Base-by-base conservation (phyloP, 192 early-diverging fungal genomes). In the Umbelopsis isabellina region DNA sequence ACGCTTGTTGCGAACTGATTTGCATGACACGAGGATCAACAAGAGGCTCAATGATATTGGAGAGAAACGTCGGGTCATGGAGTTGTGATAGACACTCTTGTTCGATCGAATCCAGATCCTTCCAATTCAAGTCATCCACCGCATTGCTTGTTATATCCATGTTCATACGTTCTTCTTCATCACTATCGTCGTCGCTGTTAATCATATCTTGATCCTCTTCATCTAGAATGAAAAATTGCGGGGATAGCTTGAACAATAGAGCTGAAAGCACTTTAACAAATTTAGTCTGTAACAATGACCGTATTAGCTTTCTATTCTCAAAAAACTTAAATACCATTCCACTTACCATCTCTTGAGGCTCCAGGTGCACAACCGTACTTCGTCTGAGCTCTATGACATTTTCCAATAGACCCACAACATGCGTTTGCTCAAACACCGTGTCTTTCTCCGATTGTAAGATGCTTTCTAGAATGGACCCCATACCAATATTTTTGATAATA, bases 101-200 rank as follows among this genome's bases (percentile, higher is more conserved):
- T 2, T 64, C 47, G 0, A 25, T 35, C 1, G 27, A 41, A 25
- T 50, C 45, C 2, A 50, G n/a, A 6, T 66, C 20, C 4, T 66
- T 51, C 35, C 47, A 20, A 18, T 49, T 30, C 0, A 65, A 21
- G 0, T 47, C 41, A 0, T 48, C 37, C 21, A 23, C 44, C 21
- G 21, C 20, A 18, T 48, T 67, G 70, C 70, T 71, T 27, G 77
- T 76, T 18, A 61, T 61, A 27, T 80, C 55, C 70, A 21, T 55
- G 27, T 82, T 80, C 66, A 75, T 69, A 10, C 81, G 77, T 8
- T 80, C 75, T 27, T 85, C 81, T 10, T 85, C 83, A 22, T 74
- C 78, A 18, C 75, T 73, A 50, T 83, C 61, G 15, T 64, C 47
- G 77, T 72, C 72, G 74, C 70, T 61, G 37, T 69, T 45, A 76